phyloP scores from a whole-genome alignment of 371 early-diverging fungal species.

The Mucor irregularis region DNA sequence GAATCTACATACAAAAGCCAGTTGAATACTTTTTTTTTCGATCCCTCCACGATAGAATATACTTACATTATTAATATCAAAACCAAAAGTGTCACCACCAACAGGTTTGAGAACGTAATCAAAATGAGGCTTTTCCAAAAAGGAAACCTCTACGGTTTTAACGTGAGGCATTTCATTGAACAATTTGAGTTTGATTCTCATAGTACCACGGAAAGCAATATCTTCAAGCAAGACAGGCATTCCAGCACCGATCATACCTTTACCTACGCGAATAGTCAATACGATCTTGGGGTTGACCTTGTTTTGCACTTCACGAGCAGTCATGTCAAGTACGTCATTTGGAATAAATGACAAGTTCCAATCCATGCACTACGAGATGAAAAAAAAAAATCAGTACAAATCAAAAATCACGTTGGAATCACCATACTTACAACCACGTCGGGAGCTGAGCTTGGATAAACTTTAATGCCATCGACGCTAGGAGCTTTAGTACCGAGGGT shows the following conservation, averaged over 20 bases:
- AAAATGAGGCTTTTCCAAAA: conserved; percentile 83
- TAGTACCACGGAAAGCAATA: conserved; percentile 81
- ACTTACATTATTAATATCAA: conserved; percentile 71
- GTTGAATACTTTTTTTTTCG: not conserved
- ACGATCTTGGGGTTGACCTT: conserved; percentile 89
- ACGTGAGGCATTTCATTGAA: conserved; percentile 86
- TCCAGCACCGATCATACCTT: conserved; percentile 81
- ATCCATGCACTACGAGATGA: conserved; percentile 80
- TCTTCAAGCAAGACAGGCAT: conserved; percentile 91
- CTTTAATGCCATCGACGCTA: conserved; percentile 80
- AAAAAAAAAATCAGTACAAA: not conserved
- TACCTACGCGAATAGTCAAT: conserved; percentile 88
- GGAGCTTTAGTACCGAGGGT: conserved; percentile 96
- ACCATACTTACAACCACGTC: conserved; percentile 67
- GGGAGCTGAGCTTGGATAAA: conserved; percentile 72
- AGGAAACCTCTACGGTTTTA: conserved; percentile 79
- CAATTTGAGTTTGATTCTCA: conserved; percentile 76
- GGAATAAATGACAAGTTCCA: conserved; percentile 84
- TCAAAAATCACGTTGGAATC: not conserved
- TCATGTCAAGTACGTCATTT: conserved; percentile 69
- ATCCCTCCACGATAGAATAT: not conserved
- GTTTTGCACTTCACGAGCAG: conserved; percentile 55
- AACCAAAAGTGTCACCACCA: conserved; percentile 82
- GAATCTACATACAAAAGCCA: conserved; percentile 48
- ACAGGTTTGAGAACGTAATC: conserved; percentile 92